These are phyloP conservation scores for Ogataea sp. DNA, from an alignment of 805 yeast genomes.

Conservation along the genomic window DNA sequence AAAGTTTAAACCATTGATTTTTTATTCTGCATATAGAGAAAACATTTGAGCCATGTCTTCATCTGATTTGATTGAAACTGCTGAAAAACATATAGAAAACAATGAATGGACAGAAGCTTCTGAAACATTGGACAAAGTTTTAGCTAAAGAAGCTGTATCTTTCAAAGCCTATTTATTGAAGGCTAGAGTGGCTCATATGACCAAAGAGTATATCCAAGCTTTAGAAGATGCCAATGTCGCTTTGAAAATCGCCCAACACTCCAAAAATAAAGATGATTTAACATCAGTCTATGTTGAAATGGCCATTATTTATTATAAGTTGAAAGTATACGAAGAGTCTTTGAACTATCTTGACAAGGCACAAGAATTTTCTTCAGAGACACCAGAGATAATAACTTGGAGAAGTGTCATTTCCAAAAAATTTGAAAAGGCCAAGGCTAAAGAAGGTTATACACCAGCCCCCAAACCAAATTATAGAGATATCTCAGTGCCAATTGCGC, in stretches of 20 bases:
- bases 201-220: conserved; percentile 40
- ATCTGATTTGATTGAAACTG: conserved; percentile 17
- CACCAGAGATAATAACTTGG: conserved; percentile 38
- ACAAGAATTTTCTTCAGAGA: conserved; percentile 32
- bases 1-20: too few species aligned
- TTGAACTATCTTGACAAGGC: conserved; percentile 34
- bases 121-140: conserved; percentile 27
- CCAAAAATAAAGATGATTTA: conserved; percentile 38
- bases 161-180: conserved; percentile 40
- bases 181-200: conserved; percentile 40
- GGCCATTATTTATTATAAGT: conserved; percentile 38
- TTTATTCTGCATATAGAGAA: too few species aligned
- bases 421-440: conserved; percentile 21
- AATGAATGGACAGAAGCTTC: conserved; percentile 40
- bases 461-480: too few species aligned
- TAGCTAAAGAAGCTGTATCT: conserved; percentile 36
- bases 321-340: conserved; percentile 34
- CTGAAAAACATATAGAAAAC: conserved; percentile 34
- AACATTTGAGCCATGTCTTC: background rate
- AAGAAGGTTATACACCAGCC: too few species aligned
- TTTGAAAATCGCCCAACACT: conserved; percentile 26
- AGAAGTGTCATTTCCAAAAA: conserved; percentile 27
- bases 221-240: conserved; percentile 18
- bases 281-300: conserved; percentile 41
- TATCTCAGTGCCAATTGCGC: too few species aligned